phyloP scores from a whole-genome alignment of 225 moss, liverwort and hornwort genomes.

The Antitrichia curtipendula region DNA sequence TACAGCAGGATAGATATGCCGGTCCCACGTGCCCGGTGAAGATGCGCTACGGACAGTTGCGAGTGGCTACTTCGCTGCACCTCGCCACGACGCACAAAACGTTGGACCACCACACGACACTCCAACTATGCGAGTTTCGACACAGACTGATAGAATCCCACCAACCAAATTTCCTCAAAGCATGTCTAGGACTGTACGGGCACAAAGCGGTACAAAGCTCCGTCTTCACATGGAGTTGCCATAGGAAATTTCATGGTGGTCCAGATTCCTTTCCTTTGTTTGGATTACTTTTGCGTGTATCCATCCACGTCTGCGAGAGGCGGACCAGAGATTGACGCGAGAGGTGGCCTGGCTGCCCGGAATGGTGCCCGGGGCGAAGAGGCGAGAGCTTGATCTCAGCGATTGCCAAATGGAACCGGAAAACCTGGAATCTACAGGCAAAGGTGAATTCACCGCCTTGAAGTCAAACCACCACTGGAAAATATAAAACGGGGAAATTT shows the following conservation, averaged over 20 bases:
- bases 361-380: neutral
- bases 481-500: neutral
- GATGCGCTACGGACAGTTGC: neutral
- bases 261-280: neutral
- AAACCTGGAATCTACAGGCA: neutral
- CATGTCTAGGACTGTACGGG: neutral
- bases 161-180: neutral
- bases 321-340: neutral
- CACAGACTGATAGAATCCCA: neutral
- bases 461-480: neutral
- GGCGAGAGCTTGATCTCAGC: neutral
- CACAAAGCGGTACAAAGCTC: neutral
- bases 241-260: neutral
- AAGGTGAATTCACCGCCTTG: neutral
- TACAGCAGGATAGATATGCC: neutral
- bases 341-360: neutral
- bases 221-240: neutral
- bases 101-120: neutral
- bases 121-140: neutral
- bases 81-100: neutral
- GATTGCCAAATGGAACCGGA: neutral
- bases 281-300: neutral
- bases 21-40: neutral
- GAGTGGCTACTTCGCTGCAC: neutral
- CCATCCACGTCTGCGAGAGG: neutral